phyloP scores from a whole-genome alignment of 2,329 filamentous ascomycete species.

The Fusarium piperis region DNA sequence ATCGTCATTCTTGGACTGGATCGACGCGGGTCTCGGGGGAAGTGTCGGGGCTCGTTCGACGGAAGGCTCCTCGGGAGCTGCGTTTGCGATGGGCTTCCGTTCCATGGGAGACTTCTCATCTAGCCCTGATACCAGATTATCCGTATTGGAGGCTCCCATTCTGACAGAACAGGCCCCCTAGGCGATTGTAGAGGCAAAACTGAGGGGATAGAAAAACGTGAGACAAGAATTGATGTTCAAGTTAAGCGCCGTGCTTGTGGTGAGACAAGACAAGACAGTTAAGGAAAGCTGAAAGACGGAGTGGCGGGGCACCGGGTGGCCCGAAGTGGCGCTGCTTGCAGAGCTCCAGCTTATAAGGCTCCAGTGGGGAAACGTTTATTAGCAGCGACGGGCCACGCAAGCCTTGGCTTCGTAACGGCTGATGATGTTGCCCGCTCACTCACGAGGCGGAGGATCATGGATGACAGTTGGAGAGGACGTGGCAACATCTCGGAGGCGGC shows the following conservation, averaged over 20 bases:
- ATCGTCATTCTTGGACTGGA: neutral
- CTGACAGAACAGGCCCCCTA: neutral
- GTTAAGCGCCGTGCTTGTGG: neutral
- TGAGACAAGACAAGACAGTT: neutral
- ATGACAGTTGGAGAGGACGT: neutral
- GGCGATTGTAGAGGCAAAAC: neutral
- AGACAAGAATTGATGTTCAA: neutral
- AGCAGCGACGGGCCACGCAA: constrained; percentile 13
- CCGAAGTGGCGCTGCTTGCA: constrained; percentile 33
- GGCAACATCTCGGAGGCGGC: neutral
- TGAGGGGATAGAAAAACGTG: neutral
- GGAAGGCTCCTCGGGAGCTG: constrained; percentile 4
- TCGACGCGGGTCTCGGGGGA: constrained; percentile 9
- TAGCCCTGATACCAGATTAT: constrained; percentile 7
- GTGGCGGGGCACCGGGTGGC: constrained; percentile 25
- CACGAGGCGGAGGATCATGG: constrained; percentile 8
- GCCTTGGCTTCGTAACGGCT: constrained; percentile 11
- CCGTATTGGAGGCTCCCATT: constrained; percentile 29
- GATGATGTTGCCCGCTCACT: constrained; percentile 15
- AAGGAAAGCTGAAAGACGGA: constrained; percentile 10
- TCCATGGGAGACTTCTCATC: constrained; percentile 19
- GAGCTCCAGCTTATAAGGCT: constrained; percentile 34
- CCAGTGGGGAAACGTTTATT: constrained; percentile 17
- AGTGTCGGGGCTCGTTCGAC: constrained; percentile 20
- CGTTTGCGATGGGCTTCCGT: constrained; percentile 12